phyloP scores from a whole-genome alignment of 495 filamentous ascomycete species.

The Aspergillus indologenus region DNA sequence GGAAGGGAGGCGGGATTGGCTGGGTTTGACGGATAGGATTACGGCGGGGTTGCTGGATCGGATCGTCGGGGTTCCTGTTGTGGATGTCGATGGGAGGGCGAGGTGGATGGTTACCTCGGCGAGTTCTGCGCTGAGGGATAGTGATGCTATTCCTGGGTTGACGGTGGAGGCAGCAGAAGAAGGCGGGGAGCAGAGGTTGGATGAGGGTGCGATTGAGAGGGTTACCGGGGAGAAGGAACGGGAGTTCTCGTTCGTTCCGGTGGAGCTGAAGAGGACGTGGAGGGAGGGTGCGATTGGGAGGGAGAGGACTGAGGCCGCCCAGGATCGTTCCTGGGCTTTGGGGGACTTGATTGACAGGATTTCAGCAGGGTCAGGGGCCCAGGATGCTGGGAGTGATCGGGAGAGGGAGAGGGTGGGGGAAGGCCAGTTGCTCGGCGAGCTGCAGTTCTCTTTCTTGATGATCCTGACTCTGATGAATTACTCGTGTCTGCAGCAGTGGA shows the following conservation, averaged over 20 bases:
- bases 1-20: conserved; percentile 40
- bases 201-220: background rate
- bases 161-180: conserved; percentile 23
- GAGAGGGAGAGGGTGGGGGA: conserved; percentile 28
- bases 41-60: conserved; percentile 37
- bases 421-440: conserved; percentile 69
- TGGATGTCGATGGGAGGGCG: conserved; percentile 38
- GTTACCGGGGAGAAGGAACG: conserved; percentile 31
- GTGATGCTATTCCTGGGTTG: conserved; percentile 52
- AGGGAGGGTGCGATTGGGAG: conserved; percentile 64
- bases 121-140: conserved; percentile 42
- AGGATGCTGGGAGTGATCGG: conserved; percentile 9
- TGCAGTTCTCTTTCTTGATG: conserved; percentile 82
- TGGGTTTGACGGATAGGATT: conserved; percentile 37
- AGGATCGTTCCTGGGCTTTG: conserved; percentile 71
- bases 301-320: conserved; percentile 67
- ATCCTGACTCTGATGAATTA: conserved; percentile 78
- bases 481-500: conserved; percentile 89
- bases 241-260: conserved; percentile 44
- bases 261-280: conserved; percentile 63
- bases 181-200: conserved; percentile 7
- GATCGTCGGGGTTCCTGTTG: conserved; percentile 34
- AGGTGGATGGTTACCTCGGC: conserved; percentile 48
- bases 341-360: conserved; percentile 46
- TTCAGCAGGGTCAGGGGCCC: conserved; percentile 18